These are phyloP conservation scores for Chaetomium sp. DNA, from an alignment of 2,329 filamentous ascomycete genomes.

Conservation along the genomic window DNA sequence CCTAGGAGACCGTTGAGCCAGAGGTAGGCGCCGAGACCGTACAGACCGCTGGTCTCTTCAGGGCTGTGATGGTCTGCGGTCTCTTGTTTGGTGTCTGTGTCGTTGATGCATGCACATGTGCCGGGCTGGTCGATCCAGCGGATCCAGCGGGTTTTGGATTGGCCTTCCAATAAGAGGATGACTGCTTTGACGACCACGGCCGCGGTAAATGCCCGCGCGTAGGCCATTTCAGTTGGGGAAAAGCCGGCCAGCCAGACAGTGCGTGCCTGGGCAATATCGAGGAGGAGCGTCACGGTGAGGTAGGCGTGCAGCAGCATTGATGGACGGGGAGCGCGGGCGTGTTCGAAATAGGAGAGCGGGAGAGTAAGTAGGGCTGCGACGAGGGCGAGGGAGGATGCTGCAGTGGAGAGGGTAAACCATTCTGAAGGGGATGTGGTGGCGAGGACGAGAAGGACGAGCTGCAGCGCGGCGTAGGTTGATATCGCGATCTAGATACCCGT, in stretches of 20 bases:
- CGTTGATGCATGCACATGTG: no score
- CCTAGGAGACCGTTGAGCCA: slow-evolving; percentile 30
- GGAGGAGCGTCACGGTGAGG: slow-evolving; percentile 36
- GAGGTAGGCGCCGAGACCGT: slow-evolving; percentile 26
- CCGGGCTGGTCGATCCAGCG: slow-evolving; percentile 28
- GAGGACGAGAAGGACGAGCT: slow-evolving; percentile 30
- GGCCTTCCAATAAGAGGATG: slow-evolving; percentile 34
- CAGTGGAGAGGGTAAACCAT: slow-evolving; percentile 19
- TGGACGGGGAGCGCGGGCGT: slow-evolving; percentile 31
- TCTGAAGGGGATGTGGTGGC: slow-evolving; percentile 20
- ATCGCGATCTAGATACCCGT: slow-evolving; percentile 21
- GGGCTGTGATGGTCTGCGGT: slow-evolving; percentile 30
- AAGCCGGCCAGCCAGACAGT: slow-evolving; percentile 35
- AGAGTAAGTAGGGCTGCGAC: slow-evolving; percentile 27
- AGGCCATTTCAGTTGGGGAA: slow-evolving; percentile 17
- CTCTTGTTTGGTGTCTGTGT: no score
- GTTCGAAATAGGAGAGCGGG: slow-evolving; percentile 28
- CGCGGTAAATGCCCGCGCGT: slow-evolving; percentile 31
- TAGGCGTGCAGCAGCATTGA: slow-evolving; percentile 38
- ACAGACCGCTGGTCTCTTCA: slow-evolving; percentile 29
- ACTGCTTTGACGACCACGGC: slow-evolving; percentile 31
- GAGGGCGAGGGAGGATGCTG: slow-evolving; percentile 22
- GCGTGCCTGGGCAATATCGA: slow-evolving; percentile 38
- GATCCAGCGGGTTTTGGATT: slow-evolving; percentile 33
- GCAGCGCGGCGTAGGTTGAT: slow-evolving; percentile 25